Evolutionary conservation across 352 stramenopile species (phyloP).

Genomic region (Pythium graminicola): DNA sequence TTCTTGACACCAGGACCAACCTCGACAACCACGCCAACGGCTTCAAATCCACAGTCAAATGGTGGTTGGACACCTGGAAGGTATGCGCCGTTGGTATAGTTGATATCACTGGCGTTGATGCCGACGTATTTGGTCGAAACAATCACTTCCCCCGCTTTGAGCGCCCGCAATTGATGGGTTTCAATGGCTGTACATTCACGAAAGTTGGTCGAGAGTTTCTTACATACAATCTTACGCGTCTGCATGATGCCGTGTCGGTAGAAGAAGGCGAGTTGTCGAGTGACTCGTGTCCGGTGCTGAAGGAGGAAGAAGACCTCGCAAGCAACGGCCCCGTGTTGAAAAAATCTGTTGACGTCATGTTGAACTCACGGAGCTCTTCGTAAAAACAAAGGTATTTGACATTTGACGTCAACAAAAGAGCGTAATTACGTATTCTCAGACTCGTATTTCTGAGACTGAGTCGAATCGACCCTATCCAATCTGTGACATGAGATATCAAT

Average conservation of each 20-base stretch:
- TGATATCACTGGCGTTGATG: conserved; percentile 51
- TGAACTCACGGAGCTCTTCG: conserved; percentile 13
- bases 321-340: background rate
- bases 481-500: conserved; percentile 10
- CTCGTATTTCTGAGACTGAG: conserved; percentile 4
- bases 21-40: conserved; percentile 31
- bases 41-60: conserved; percentile 52
- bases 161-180: conserved; percentile 14
- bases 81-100: conserved; percentile 53
- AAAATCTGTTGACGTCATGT: conserved; percentile 23
- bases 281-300: too few relatives aligned
- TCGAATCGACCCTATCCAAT: background rate
- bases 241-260: conserved; percentile 28
- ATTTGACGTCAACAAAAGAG: too few relatives aligned
- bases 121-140: conserved; percentile 36
- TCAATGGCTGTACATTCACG: conserved; percentile 68
- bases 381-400: background rate
- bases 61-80: conserved; percentile 37
- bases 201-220: conserved; percentile 77
- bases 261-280: background rate
- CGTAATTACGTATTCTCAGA: too few relatives aligned
- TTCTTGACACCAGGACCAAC: conserved; percentile 28
- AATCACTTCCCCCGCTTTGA: conserved; percentile 24
- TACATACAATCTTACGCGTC: conserved; percentile 73
- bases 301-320: background rate